Percentiles rank a stretch among this genome's conserved stretches.
phyloP scores from a whole-genome alignment of 495 filamentous ascomycete genomes.

The Melanomma pulvis-pyrius region DNA sequence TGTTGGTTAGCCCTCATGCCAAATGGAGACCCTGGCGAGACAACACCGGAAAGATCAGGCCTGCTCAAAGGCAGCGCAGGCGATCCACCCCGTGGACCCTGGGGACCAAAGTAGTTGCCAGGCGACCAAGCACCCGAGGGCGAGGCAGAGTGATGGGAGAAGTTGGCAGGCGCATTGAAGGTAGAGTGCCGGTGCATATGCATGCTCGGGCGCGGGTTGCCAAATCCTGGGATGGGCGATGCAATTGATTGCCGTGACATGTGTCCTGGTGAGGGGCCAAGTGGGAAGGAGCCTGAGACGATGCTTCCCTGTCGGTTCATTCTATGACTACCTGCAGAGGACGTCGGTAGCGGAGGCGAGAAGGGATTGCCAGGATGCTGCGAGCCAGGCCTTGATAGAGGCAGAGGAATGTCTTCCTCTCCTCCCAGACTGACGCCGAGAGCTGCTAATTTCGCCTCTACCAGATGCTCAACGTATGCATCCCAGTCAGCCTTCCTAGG shows the following conservation, averaged over 20 bases:
- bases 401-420: slow-evolving; percentile 65
- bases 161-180: slow-evolving; percentile 41
- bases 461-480: slow-evolving; percentile 74
- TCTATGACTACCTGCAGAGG: slow-evolving; percentile 62
- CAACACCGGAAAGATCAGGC: slow-evolving; percentile 30
- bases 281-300: slow-evolving; percentile 37
- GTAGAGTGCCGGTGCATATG: slow-evolving; percentile 49
- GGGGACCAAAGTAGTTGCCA: slow-evolving; percentile 56
- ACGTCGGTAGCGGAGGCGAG: slow-evolving; percentile 72
- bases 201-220: slow-evolving; percentile 40
- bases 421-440: slow-evolving; percentile 80
- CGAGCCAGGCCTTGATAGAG: slow-evolving; percentile 61
- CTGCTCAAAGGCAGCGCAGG: slow-evolving; percentile 48
- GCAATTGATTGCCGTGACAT: slow-evolving; percentile 42
- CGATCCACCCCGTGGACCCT: slow-evolving; percentile 59
- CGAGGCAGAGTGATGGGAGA: slow-evolving; percentile 39
- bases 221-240: slow-evolving; percentile 45
- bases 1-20: slow-evolving; percentile 33
- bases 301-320: slow-evolving; percentile 31
- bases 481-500: slow-evolving; percentile 83
- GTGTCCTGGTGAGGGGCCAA: slow-evolving; percentile 38
- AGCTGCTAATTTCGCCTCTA: slow-evolving; percentile 87
- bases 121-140: slow-evolving; percentile 54
- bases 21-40: slow-evolving; percentile 38
- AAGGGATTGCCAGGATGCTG: slow-evolving; percentile 67